Percentiles rank a stretch among this genome's conserved stretches.
These are phyloP conservation scores for Biscogniauxia marginata DNA, from an alignment of 2,329 filamentous ascomycete genomes.

Conservation along the genomic window DNA sequence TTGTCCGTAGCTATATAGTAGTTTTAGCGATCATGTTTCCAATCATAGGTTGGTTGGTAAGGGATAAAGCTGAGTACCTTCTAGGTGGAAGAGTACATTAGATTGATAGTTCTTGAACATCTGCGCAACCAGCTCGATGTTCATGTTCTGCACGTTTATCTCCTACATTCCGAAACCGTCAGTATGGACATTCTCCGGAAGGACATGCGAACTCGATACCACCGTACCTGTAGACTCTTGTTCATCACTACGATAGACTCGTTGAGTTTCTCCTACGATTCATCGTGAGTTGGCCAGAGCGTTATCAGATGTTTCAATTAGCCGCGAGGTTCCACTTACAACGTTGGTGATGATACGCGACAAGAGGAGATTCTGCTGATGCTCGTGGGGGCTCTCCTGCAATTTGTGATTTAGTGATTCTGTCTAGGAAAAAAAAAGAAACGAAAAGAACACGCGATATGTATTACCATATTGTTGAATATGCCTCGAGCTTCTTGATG, in stretches of 20 bases:
- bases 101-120: slow-evolving; percentile 99
- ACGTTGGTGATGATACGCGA: slow-evolving; percentile 97
- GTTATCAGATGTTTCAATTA: too few relatives aligned
- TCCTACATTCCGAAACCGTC: slow-evolving; percentile 55
- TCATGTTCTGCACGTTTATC: slow-evolving; percentile 98
- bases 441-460: neutral
- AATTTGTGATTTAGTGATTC: neutral
- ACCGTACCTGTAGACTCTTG: slow-evolving; percentile 75
- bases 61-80: slow-evolving; percentile 62
- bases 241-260: slow-evolving; percentile 92
- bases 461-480: neutral
- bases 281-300: slow-evolving; percentile 15
- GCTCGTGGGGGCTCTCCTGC: slow-evolving; percentile 95
- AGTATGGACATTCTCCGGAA: neutral
- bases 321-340: slow-evolving; percentile 53
- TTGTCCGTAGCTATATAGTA: slow-evolving; percentile 69
- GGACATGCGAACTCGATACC: neutral
- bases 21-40: neutral
- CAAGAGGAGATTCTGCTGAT: slow-evolving; percentile 90
- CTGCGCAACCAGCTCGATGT: slow-evolving; percentile 93
- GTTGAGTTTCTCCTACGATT: slow-evolving; percentile 85
- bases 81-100: slow-evolving; percentile 93
- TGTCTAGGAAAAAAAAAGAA: neutral
- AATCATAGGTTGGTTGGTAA: neutral
- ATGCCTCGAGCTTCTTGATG: neutral